Evolutionary conservation across 345 rosid species (phyloP).

Genomic region (Eucalyptus sp.): DNA sequence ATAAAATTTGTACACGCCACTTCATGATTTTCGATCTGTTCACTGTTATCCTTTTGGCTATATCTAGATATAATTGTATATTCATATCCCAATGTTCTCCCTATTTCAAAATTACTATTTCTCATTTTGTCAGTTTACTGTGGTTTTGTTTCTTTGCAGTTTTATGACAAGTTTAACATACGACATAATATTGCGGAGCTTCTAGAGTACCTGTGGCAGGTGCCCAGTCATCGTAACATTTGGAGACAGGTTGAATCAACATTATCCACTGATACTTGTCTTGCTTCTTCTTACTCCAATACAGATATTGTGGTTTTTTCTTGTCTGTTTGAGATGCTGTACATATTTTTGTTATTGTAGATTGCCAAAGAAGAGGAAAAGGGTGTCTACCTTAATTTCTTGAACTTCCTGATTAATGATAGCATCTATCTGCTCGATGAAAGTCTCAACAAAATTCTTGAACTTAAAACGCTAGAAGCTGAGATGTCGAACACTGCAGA

Average conservation of each 20-base stretch:
- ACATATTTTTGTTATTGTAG: constrained; percentile 25
- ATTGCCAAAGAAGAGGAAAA: constrained; percentile 98
- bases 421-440: constrained; percentile 98
- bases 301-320: neutral
- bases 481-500: constrained; percentile 88
- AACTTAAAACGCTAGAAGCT: constrained; percentile 87
- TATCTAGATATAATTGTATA: neutral
- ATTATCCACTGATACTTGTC: neutral
- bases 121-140: neutral
- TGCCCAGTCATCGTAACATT: constrained; percentile 93
- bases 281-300: neutral
- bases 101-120: neutral
- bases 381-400: constrained; percentile 97
- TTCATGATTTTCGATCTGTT: neutral
- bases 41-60: neutral
- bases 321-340: neutral
- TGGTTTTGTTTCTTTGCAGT: constrained; percentile 27
- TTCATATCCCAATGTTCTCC: neutral
- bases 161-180: constrained; percentile 96
- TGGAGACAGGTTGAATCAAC: constrained; percentile 74
- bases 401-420: constrained; percentile 94
- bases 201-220: constrained; percentile 96
- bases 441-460: constrained; percentile 95
- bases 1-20: neutral
- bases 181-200: constrained; percentile 98